These are phyloP conservation scores for Plectranthus barbatus DNA, from an alignment of 257 asterid genomes.

Conservation along the genomic window DNA sequence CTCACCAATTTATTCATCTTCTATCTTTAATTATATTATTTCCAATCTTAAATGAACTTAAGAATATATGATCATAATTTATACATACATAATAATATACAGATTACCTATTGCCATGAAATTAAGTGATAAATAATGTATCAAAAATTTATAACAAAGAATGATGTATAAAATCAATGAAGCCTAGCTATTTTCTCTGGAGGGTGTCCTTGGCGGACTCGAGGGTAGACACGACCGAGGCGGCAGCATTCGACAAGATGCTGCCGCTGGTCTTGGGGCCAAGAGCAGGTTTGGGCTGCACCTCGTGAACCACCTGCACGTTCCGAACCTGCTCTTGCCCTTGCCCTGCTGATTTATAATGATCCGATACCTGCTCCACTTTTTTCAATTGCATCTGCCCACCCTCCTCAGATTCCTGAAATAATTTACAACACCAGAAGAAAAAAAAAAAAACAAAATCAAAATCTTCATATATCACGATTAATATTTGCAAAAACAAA, in stretches of 20 bases:
- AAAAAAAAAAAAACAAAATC: neutral
- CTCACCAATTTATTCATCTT: no score
- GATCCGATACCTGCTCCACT: constrained; percentile 33
- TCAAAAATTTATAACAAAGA: no score
- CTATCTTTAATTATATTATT: no score
- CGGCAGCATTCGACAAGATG: constrained; percentile 53
- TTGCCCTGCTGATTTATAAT: constrained; percentile 36
- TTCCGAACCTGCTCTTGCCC: constrained; percentile 32
- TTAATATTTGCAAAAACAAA: neutral
- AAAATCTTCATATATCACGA: neutral
- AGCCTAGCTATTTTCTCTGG: constrained; percentile 30
- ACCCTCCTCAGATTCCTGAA: constrained; percentile 16
- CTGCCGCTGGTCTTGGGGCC: constrained; percentile 39
- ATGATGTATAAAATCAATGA: no score
- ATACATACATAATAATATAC: no score
- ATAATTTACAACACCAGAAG: neutral
- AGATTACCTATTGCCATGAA: no score
- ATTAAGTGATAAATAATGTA: no score
- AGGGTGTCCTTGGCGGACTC: constrained; percentile 57
- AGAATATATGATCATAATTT: no score
- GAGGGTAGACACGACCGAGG: constrained; percentile 51
- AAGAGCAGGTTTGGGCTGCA: constrained; percentile 11
- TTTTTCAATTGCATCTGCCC: constrained; percentile 24
- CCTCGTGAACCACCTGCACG: constrained; percentile 40
- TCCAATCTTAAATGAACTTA: no score